A percentile compares a stretch with the other conserved stretches of the same genome.
These are phyloP conservation scores for Cavenderia fasciculata DNA, from an alignment of 78 protist genomes.

Conservation along the genomic window DNA sequence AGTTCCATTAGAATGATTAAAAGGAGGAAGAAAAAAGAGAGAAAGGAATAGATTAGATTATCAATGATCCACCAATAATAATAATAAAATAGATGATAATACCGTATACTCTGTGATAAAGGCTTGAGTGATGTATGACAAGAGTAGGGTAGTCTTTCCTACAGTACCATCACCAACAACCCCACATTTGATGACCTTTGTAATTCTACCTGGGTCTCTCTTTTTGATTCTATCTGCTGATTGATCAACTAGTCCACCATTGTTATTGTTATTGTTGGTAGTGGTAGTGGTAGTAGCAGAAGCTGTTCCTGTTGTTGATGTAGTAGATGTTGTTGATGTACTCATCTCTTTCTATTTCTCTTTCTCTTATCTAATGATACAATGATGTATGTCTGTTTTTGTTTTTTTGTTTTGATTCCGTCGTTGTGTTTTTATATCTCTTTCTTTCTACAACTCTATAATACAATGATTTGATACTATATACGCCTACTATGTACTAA, in stretches of 20 bases:
- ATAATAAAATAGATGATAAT: not conserved
- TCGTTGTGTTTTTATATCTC: too few relatives aligned
- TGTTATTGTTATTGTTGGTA: not conserved
- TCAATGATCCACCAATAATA: not conserved
- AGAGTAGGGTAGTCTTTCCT: conserved; percentile 78
- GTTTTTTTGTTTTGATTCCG: too few relatives aligned
- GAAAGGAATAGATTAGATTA: not conserved
- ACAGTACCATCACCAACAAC: conserved; percentile 45
- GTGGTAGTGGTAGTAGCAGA: conserved; percentile 13
- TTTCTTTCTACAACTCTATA: too few relatives aligned
- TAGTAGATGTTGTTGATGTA: not conserved
- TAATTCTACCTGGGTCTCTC: conserved; percentile 80
- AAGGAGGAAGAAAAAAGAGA: not conserved
- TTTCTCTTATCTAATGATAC: too few relatives aligned
- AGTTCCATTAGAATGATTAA: too few relatives aligned
- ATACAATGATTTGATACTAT: too few relatives aligned
- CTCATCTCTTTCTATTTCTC: too few relatives aligned
- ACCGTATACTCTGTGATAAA: conserved; percentile 79
- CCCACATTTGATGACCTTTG: conserved; percentile 75
- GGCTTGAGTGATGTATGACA: conserved; percentile 82
- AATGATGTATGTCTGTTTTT: too few relatives aligned
- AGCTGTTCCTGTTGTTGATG: conserved; percentile 48
- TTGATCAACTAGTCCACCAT: conserved; percentile 17
- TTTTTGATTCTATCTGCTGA: conserved; percentile 72
- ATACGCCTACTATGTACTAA: too few relatives aligned